Percentiles rank a stretch among this genome's conserved stretches.
Conservation (phyloP, 2,329 filamentous ascomycete species). For the Raffaelea ambrosiae region DNA sequence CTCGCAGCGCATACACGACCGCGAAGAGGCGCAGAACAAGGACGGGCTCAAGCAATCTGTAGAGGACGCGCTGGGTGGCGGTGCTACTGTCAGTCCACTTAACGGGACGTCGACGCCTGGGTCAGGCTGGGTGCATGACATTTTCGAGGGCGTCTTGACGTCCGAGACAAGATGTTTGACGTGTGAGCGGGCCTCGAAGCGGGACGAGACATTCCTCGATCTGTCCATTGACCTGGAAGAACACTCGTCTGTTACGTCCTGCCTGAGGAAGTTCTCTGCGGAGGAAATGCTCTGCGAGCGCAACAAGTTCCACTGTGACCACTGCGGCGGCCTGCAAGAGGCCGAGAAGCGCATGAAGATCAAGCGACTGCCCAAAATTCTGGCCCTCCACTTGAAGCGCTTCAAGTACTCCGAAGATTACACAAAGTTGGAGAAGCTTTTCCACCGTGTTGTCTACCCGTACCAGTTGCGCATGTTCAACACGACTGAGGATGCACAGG, state of each 20-base stretch:
- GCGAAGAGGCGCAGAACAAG: constrained; percentile 17
- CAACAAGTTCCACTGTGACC: constrained; percentile 98
- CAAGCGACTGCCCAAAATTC: constrained; percentile 81
- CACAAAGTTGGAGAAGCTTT: constrained; percentile 88
- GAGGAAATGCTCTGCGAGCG: constrained; percentile 98
- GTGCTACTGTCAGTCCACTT: not conserved
- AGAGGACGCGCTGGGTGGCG: constrained; percentile 28
- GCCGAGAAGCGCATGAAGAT: constrained; percentile 99
- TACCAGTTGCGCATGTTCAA: constrained; percentile 96
- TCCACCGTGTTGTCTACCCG: constrained; percentile 93
- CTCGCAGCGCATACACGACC: constrained; percentile 44
- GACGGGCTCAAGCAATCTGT: constrained; percentile 44
- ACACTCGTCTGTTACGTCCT: constrained; percentile 93
- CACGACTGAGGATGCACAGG: constrained; percentile 89
- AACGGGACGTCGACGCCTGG: constrained; percentile 46
- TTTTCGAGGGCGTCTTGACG: constrained; percentile 89
- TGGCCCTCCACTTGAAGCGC: constrained; percentile 88
- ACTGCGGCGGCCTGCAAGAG: constrained; percentile 91
- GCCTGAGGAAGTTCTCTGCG: constrained; percentile 88
- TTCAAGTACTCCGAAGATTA: constrained; percentile 99
- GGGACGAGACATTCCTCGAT: constrained; percentile 93
- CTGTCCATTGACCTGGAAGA: constrained; percentile 92
- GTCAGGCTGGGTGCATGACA: constrained; percentile 88
- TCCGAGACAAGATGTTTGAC: constrained; percentile 96
- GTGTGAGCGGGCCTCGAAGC: constrained; percentile 89